Evolutionary conservation across 257 asterid genomes (phyloP).

Genomic region (Solanum piurae): DNA sequence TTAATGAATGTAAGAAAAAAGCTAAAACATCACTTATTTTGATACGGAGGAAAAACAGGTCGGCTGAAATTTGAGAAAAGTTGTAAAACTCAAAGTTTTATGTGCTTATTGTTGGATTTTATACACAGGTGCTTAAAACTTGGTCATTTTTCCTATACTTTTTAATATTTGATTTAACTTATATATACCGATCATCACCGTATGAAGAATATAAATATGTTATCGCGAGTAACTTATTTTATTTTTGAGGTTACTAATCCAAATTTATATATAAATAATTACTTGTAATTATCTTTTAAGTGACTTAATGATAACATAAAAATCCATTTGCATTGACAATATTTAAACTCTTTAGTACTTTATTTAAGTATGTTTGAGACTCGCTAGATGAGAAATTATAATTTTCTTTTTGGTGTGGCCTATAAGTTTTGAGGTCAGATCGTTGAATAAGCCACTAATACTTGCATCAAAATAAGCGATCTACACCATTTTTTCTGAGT

Average conservation of each 20-base stretch:
- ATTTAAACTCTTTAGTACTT: neutral
- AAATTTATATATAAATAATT: no score
- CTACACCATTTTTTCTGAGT: fast-evolving
- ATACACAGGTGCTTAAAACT: neutral
- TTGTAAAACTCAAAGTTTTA: neutral
- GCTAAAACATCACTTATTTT: no score
- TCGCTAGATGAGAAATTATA: neutral
- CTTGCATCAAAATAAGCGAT: neutral
- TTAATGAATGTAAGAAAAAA: no score
- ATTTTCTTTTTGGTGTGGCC: no score
- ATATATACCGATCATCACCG: neutral
- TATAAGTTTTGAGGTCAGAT: neutral
- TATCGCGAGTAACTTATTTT: no score
- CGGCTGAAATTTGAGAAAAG: neutral
- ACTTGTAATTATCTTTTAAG: no score
- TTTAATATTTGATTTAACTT: neutral
- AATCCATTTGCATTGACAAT: neutral
- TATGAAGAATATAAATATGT: neutral
- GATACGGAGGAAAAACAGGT: no score
- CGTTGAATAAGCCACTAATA: fast-evolving
- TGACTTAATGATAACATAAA: neutral
- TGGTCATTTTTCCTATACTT: neutral
- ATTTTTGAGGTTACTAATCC: no score
- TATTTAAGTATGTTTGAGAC: neutral
- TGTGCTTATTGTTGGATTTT: neutral